These are phyloP conservation scores for Vigna angularis DNA, from an alignment of 306 rosid species.

Conservation along the genomic window DNA sequence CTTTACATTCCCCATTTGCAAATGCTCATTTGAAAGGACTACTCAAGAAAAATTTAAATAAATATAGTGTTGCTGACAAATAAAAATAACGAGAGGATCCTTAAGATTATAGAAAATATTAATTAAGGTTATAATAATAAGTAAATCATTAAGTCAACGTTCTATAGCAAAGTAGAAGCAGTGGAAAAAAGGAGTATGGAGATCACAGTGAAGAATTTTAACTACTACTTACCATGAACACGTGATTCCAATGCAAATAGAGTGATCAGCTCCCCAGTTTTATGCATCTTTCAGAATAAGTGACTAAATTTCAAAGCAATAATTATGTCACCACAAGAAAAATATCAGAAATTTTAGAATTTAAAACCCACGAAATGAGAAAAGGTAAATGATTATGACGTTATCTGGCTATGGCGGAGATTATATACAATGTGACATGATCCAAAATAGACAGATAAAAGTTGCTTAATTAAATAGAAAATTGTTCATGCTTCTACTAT, in stretches of 20 bases:
- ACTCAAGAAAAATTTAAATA: not conserved
- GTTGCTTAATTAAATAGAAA: not conserved
- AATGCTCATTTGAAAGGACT: not conserved
- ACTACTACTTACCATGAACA: constrained; percentile 36
- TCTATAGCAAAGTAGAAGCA: not conserved
- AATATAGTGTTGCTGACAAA: not conserved
- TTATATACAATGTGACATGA: not conserved
- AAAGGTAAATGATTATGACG: constrained; percentile 28
- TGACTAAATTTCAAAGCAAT: not conserved
- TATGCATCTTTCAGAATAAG: not conserved
- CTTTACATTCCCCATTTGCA: not conserved
- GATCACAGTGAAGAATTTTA: constrained; percentile 16
- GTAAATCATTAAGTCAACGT: not conserved
- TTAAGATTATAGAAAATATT: constrained; percentile 1
- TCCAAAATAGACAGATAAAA: not conserved
- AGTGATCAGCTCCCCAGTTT: constrained; percentile 3
- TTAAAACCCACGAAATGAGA: not conserved
- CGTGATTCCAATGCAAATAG: not conserved
- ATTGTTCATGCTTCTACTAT: not conserved
- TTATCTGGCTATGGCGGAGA: not conserved
- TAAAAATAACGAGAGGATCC: not conserved
- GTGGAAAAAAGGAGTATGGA: not conserved
- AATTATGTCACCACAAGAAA: not conserved
- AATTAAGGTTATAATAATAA: not conserved
- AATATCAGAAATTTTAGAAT: not conserved